Evolutionary conservation across 2,329 filamentous ascomycete species (phyloP).

Genomic region (Mollisiaceae sp.): DNA sequence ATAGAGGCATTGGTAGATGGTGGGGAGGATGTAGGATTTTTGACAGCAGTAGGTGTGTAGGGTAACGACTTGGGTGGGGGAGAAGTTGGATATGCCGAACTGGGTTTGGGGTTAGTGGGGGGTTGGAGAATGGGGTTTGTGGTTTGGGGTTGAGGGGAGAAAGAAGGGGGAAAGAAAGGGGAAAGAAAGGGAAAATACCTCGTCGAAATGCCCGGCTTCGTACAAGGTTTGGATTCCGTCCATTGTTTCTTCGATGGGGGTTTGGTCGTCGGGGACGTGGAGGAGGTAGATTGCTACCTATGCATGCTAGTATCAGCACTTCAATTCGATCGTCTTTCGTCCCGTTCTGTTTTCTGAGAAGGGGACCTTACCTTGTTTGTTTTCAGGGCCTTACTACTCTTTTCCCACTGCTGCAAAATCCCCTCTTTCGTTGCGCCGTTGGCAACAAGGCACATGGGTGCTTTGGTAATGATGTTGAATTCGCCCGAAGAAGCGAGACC

Average conservation of each 20-base stretch:
- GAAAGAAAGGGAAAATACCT: not conserved
- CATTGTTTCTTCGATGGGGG: slow-evolving; percentile 15
- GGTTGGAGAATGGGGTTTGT: no score
- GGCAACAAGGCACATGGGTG: slow-evolving; percentile 9
- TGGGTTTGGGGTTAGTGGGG: slow-evolving; percentile 22
- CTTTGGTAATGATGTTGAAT: slow-evolving; percentile 25
- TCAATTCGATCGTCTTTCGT: not conserved
- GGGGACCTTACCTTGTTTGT: slow-evolving; percentile 4
- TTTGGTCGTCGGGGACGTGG: slow-evolving; percentile 16
- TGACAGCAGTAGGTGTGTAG: slow-evolving; percentile 36
- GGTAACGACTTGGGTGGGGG: slow-evolving; percentile 34
- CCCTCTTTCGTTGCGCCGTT: slow-evolving; percentile 18
- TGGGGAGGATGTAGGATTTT: slow-evolving; percentile 40
- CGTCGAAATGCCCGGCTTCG: slow-evolving; percentile 16
- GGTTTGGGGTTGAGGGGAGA: not conserved
- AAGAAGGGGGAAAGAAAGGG: not conserved
- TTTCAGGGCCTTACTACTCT: slow-evolving; percentile 19
- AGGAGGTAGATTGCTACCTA: slow-evolving; percentile 21
- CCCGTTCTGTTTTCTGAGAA: not conserved
- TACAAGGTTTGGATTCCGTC: slow-evolving; percentile 22
- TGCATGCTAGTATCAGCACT: not conserved
- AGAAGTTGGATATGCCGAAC: slow-evolving; percentile 44
- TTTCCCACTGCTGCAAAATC: slow-evolving; percentile 17
- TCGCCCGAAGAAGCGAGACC: slow-evolving; percentile 13
- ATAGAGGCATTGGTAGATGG: slow-evolving; percentile 42